Base-by-base conservation (phyloP, 1,139 yeast genomes). In the Yamadazyma atmosphaerica region DNA sequence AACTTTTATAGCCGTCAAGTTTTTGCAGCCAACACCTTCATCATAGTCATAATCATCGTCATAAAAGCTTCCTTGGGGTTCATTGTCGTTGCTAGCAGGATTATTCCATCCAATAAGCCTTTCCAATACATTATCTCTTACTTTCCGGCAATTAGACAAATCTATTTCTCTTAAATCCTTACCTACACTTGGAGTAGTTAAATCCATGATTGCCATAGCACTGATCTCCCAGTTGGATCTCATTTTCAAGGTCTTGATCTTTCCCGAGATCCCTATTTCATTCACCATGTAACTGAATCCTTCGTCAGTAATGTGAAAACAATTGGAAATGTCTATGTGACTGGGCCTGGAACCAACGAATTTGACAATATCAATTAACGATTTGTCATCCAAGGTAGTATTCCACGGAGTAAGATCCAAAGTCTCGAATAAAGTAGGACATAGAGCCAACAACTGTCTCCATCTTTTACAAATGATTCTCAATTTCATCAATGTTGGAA, bases 181-280 rank as follows among this genome's bases (percentile, higher is more conserved):
- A 2, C 89, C 89, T 28, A 82, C 79, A 45, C 77, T 73, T 0
- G 84, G 83, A 2, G 77, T 81, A 1, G 87, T 74, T 35, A 85
- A 59, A 55, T 85, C 92, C 86, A 84, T 81, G 17, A 85, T 81
- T 4, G 90, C 86, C 86, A 82, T 79, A 3, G 88, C 86, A 45
- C 84, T 77, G 7, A 84, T 79, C 48, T 83, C 87, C 92, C 92
- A 85, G 36, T 79, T 83, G 19, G 86, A 79, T 41, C 69, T 72
- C 87, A 85, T 82, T 44, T 71, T 72, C 36, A 85, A 62, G 6
- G 62, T 60, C 38, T 67, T 66, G 35, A 85, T 72, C 26, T 69
- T 68, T 6, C 89, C 89, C 32, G 79, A 59, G 49, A 79, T 78
- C 0, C 89, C 90, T 42, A 84, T 74, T 46, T 82, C 86, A 51